Evolutionary conservation across 192 early-diverging fungal genomes (phyloP), one percentile per base, ranked within the genome.

Genomic region (Coemansia sp.): DNA sequence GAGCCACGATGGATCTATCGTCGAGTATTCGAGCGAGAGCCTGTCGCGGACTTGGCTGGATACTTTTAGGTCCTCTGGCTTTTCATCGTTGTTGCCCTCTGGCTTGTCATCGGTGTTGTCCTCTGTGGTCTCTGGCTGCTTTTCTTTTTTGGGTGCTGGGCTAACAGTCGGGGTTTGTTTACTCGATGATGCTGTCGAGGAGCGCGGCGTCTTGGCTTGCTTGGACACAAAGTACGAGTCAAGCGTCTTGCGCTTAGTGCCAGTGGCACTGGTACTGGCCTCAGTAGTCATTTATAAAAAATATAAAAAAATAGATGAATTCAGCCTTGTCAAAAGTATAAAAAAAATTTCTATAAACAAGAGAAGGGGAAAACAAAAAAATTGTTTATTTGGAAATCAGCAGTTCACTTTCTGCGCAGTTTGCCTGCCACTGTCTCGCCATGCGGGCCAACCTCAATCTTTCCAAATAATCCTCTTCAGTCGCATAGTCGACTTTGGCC

Each of bases 1-100:
- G 29, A 93, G 81, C 93, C 93, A 98, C 44, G 91, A 91, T 3
- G 81, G 16, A 13, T 91, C 85, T 74, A 97, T 91, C 11, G 90
- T 93, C 15, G 80, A 85, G 46, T 86, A 82, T 75, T 95, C 94
- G 46, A 92, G 77, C 1, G 34, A 34, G 31, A 68, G 68, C 70
- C 65, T 55, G 10, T n/a, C 12, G 3, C 42, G 63, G 13, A 73
- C 65, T 12, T 63, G 22, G 24, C 68, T 49, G 22, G 22, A 29
- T 4, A 49, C 13, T 18, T 49, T 31, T 12, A 16, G 42, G 10
- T 16, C 42, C 3, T 24, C 33, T 6, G 41, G 18, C 9, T 51
- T 1, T 3, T 20, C 33, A 27, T 27, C 27, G 27, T 27, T 27
- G 27, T 27, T 27, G 27, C 27, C 27, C 27, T 27, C 27, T 27